phyloP scores from a whole-genome alignment of 73 alveolate species.

The Paramecium sexaurelia region DNA sequence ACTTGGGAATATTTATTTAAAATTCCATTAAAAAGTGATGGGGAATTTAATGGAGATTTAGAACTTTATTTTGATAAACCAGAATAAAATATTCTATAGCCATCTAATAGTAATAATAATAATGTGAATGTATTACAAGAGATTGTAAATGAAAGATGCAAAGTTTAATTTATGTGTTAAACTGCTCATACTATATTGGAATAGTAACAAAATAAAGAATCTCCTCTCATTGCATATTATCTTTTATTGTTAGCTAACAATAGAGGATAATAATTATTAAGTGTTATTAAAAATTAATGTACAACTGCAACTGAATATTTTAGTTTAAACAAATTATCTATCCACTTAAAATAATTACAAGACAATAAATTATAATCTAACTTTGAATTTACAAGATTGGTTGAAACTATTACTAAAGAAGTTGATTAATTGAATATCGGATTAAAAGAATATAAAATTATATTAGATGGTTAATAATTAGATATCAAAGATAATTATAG shows the following conservation, averaged over 20 bases:
- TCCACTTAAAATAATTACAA: neutral
- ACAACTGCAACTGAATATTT: neutral
- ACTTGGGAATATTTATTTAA: conserved; percentile 64
- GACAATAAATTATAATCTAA: neutral
- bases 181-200: conserved; percentile 32
- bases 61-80: conserved; percentile 8
- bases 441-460: neutral
- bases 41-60: conserved; percentile 55
- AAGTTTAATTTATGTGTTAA: conserved; percentile 16
- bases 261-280: conserved; percentile 28
- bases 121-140: conserved; percentile 6
- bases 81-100: neutral
- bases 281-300: neutral
- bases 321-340: conserved; percentile 19
- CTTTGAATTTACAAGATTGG: conserved; percentile 3
- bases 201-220: neutral
- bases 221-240: neutral
- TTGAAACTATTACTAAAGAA: conserved; percentile 20
- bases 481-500: neutral
- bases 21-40: conserved; percentile 57
- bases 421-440: conserved; percentile 9
- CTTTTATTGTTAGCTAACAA: neutral
- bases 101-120: neutral
- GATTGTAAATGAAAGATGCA: conserved; percentile 54
- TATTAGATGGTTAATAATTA: neutral